phyloP scores from a whole-genome alignment of 352 stramenopile genomes.

The Saprolegnia parasitica region DNA sequence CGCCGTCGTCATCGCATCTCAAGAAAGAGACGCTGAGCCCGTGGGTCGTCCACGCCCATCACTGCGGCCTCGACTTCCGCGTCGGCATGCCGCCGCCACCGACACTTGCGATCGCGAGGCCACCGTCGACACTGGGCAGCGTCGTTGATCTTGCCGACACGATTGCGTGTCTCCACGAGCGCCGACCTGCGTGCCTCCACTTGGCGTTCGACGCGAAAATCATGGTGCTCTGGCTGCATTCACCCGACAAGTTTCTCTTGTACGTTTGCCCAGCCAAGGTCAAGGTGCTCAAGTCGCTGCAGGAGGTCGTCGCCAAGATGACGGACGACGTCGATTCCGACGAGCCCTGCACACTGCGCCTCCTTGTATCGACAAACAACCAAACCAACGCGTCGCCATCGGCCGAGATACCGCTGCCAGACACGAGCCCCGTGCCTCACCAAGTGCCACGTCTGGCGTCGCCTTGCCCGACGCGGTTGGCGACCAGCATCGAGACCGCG shows the following conservation, averaged over 20 bases:
- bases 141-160: too few species aligned
- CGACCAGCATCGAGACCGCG: too few species aligned
- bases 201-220: background rate
- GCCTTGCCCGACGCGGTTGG: too few species aligned
- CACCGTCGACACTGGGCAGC: too few species aligned
- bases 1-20: background rate
- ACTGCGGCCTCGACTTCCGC: background rate
- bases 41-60: conserved; percentile 1
- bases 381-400: too few species aligned
- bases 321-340: background rate
- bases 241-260: background rate
- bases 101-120: too few species aligned
- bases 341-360: too few species aligned
- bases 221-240: conserved; percentile 3
- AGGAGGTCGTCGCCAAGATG: background rate
- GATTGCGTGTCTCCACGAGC: too few species aligned
- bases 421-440: too few species aligned
- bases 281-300: background rate
- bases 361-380: too few species aligned
- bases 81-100: background rate
- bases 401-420: too few species aligned
- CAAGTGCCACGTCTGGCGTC: too few species aligned
- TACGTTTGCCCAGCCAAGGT: conserved; percentile 1
- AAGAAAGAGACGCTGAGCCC: conserved; percentile 2
- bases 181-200: background rate